These are phyloP conservation scores for Aspergillus quadricinctus DNA, from an alignment of 2,329 filamentous ascomycete genomes.

Conservation along the genomic window DNA sequence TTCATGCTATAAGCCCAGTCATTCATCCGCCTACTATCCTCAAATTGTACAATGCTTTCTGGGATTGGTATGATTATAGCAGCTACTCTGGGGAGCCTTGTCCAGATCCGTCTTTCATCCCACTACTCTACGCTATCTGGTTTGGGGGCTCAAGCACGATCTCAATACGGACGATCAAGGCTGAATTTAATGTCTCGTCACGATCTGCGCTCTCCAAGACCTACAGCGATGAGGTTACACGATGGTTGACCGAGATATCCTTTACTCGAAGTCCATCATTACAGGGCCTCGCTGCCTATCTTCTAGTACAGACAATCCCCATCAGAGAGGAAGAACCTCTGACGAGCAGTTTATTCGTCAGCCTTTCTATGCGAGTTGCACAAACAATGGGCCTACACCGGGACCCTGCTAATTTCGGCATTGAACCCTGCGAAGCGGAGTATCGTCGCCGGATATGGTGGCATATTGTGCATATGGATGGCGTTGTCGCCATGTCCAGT, in stretches of 20 bases:
- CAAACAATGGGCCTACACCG: slow-evolving; percentile 48
- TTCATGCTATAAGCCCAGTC: slow-evolving; percentile 44
- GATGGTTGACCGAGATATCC: slow-evolving; percentile 39
- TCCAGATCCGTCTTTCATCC: slow-evolving; percentile 41
- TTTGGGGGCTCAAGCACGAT: slow-evolving; percentile 46
- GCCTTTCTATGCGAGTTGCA: slow-evolving; percentile 44
- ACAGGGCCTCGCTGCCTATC: slow-evolving; percentile 43
- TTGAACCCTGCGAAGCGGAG: slow-evolving; percentile 43
- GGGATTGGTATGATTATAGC: slow-evolving; percentile 42
- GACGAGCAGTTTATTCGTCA: slow-evolving; percentile 46
- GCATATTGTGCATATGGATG: slow-evolving; percentile 47
- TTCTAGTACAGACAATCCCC: slow-evolving; percentile 45
- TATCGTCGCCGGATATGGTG: slow-evolving; percentile 45
- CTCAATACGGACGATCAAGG: slow-evolving; percentile 38
- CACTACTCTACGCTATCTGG: slow-evolving; percentile 45
- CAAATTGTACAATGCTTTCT: slow-evolving; percentile 41
- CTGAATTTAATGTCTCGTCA: slow-evolving; percentile 35
- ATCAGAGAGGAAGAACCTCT: slow-evolving; percentile 47
- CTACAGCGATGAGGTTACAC: slow-evolving; percentile 42
- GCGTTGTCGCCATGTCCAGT: slow-evolving; percentile 48
- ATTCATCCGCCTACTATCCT: slow-evolving; percentile 42
- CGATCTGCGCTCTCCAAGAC: slow-evolving; percentile 35
- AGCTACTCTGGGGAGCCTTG: slow-evolving; percentile 34
- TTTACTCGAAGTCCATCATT: slow-evolving; percentile 45
- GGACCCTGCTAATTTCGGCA: slow-evolving; percentile 46